Evolutionary conservation across 1,139 yeast species (phyloP).

Genomic region (Kazachstania sp.): DNA sequence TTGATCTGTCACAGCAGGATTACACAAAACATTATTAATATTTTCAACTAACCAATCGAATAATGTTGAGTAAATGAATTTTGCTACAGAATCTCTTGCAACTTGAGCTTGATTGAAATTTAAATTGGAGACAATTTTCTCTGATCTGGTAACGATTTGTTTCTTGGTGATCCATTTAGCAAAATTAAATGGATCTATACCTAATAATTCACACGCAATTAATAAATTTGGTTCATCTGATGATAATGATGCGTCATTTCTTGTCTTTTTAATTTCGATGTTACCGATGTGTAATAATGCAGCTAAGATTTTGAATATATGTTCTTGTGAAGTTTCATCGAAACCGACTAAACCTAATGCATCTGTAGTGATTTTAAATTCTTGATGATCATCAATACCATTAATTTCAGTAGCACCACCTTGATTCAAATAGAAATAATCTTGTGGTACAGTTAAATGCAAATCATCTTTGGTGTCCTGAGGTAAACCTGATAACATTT

Average conservation of each 20-base stretch:
- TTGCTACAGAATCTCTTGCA: conserved; percentile 93
- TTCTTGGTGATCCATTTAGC: conserved; percentile 93
- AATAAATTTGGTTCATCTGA: conserved; percentile 82
- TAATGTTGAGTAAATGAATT: conserved; percentile 84
- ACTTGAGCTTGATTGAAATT: conserved; percentile 81
- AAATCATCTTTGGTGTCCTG: conserved; percentile 51
- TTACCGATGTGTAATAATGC: conserved; percentile 93
- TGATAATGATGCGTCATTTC: conserved; percentile 74
- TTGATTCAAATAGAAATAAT: conserved; percentile 79
- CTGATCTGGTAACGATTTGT: conserved; percentile 85
- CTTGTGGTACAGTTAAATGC: conserved; percentile 55
- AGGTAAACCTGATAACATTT: conserved; percentile 72
- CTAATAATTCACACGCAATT: conserved; percentile 80
- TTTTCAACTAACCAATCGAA: conserved; percentile 94
- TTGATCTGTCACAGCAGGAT: conserved; percentile 53
- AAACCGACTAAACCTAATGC: conserved; percentile 83
- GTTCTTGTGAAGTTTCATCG: conserved; percentile 46
- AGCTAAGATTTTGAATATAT: conserved; percentile 74
- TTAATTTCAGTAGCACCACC: conserved; percentile 73
- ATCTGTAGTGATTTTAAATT: conserved; percentile 64
- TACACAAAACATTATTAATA: conserved; percentile 76
- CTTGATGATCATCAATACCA: conserved; percentile 78
- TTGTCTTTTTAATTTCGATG: conserved; percentile 76
- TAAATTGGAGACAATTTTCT: conserved; percentile 80
- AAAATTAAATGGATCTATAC: conserved; percentile 64